Percentiles rank a stretch among this genome's conserved stretches.
phyloP scores from a whole-genome alignment of 1,284 basidiomycete genomes.

The Fomitiporia mediterranea region DNA sequence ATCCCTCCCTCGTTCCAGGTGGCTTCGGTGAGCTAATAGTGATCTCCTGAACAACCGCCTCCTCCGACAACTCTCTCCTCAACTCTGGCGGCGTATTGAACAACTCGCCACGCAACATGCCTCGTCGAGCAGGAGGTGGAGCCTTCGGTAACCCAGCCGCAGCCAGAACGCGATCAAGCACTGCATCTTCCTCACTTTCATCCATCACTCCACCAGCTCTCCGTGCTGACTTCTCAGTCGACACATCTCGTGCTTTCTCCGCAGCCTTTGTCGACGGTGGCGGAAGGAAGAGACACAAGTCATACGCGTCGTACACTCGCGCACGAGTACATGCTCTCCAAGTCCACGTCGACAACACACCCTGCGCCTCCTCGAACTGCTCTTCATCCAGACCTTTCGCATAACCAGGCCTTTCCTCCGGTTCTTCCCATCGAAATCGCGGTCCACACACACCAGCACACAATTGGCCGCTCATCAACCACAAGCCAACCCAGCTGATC shows the following conservation, averaged over 20 bases:
- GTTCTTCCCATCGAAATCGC: conserved; percentile 76
- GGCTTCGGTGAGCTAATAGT: conserved; percentile 28
- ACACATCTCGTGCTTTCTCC: conserved; percentile 8
- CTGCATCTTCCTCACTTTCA: conserved; percentile 35
- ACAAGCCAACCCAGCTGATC: conserved; percentile 65
- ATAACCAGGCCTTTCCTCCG: conserved; percentile 46
- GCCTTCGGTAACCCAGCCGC: conserved; percentile 57
- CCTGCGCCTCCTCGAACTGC: conserved; percentile 37
- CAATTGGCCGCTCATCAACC: conserved; percentile 66
- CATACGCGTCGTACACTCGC: conserved; percentile 72
- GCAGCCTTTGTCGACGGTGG: conserved; percentile 27
- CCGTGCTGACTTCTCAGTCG: conserved; percentile 3
- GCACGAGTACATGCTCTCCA: conserved; percentile 71
- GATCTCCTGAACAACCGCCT: conserved; percentile 34
- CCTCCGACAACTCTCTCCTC: conserved; percentile 36
- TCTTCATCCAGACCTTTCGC: conserved; percentile 31
- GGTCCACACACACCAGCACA: conserved; percentile 80
- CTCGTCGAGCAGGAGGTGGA: conserved; percentile 48
- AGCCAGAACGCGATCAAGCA: conserved; percentile 62
- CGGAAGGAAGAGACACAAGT: conserved; percentile 61
- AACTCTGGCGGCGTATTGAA: conserved; percentile 46
- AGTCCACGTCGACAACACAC: conserved; percentile 42
- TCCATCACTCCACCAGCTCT: conserved; percentile 7
- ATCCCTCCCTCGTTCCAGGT: conserved; percentile 31
- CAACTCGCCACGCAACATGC: conserved; percentile 53